Evolutionary conservation across 1,284 basidiomycete species (phyloP).

Genomic region (Heterobasidion parviporum): DNA sequence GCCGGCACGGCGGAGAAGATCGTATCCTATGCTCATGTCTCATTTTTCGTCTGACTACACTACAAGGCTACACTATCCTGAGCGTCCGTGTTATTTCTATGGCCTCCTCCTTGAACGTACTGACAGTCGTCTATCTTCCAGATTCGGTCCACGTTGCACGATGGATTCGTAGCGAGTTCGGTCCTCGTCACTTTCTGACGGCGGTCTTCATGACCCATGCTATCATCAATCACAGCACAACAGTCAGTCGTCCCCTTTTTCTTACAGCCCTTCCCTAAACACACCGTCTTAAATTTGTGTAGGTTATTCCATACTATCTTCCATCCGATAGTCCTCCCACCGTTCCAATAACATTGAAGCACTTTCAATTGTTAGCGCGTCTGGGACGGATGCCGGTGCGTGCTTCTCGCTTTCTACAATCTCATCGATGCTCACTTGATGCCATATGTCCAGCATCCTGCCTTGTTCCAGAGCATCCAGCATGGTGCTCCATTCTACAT

Average conservation of each 20-base stretch:
- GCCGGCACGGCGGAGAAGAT: conserved; percentile 46
- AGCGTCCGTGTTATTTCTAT: conserved; percentile 27
- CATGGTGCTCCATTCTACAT: conserved; percentile 56
- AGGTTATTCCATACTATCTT: conserved; percentile 43
- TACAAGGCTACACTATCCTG: conserved; percentile 28
- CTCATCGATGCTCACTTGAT: background rate
- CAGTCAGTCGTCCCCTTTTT: conserved; percentile 26
- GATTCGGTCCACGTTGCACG: conserved; percentile 48
- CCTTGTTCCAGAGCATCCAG: conserved; percentile 52
- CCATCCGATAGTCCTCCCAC: conserved; percentile 9
- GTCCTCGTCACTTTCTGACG: conserved; percentile 43
- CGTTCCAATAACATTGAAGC: conserved; percentile 65
- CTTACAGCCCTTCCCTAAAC: background rate
- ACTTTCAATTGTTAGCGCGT: conserved; percentile 62
- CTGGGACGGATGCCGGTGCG: conserved; percentile 52
- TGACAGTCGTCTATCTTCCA: conserved; percentile 16
- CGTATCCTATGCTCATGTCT: conserved; percentile 23
- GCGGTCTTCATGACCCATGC: conserved; percentile 68
- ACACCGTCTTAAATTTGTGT: background rate
- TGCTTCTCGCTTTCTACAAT: conserved; percentile 4
- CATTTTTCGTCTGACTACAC: background rate
- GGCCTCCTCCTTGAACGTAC: background rate
- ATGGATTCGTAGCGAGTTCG: conserved; percentile 51
- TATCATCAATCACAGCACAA: conserved; percentile 51
- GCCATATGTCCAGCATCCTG: conserved; percentile 30